Percentiles rank a stretch among this genome's conserved stretches.
Conservation (phyloP, 257 asterid genomes). For the Capsicum baccatum region DNA sequence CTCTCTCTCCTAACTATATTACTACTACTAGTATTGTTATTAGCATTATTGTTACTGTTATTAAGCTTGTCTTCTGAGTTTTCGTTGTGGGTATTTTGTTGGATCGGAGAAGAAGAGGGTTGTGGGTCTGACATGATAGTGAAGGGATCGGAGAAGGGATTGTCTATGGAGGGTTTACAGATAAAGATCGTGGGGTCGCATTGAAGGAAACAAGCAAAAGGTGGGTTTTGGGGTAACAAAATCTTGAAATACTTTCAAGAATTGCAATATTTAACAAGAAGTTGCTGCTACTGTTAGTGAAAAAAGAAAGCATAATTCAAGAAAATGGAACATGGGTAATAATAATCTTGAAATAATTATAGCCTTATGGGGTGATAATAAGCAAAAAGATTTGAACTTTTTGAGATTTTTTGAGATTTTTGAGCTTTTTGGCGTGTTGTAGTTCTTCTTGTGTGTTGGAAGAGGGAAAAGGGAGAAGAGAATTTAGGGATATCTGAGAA, state of each 20-base stretch:
- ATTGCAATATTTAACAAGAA: neutral
- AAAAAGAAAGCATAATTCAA: conserved; percentile 22
- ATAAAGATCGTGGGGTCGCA: conserved; percentile 54
- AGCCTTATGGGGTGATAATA: neutral
- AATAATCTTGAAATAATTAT: conserved; percentile 23
- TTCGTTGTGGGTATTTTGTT: conserved; percentile 39
- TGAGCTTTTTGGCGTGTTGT: conserved; percentile 9
- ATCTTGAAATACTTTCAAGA: conserved; percentile 24
- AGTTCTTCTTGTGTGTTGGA: conserved; percentile 8
- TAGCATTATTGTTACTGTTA: conserved; percentile 40
- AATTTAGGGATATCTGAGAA: conserved; percentile 23
- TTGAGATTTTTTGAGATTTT: no score
- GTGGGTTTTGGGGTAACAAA: conserved; percentile 30
- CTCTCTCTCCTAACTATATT: conserved; percentile 71
- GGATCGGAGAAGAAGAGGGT: conserved; percentile 64
- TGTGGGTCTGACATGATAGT: conserved; percentile 48
- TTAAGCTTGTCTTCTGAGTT: neutral
- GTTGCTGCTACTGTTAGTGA: neutral
- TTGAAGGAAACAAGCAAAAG: conserved; percentile 30
- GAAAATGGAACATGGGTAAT: conserved; percentile 27
- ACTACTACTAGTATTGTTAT: conserved; percentile 34
- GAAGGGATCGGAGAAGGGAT: conserved; percentile 45
- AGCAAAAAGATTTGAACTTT: neutral
- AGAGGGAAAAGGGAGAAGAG: neutral
- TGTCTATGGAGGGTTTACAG: conserved; percentile 40